Percentiles rank a stretch among this genome's conserved stretches.
These are phyloP conservation scores for Colletotrichum sp. DNA, from an alignment of 2,329 filamentous ascomycete genomes.

Conservation along the genomic window DNA sequence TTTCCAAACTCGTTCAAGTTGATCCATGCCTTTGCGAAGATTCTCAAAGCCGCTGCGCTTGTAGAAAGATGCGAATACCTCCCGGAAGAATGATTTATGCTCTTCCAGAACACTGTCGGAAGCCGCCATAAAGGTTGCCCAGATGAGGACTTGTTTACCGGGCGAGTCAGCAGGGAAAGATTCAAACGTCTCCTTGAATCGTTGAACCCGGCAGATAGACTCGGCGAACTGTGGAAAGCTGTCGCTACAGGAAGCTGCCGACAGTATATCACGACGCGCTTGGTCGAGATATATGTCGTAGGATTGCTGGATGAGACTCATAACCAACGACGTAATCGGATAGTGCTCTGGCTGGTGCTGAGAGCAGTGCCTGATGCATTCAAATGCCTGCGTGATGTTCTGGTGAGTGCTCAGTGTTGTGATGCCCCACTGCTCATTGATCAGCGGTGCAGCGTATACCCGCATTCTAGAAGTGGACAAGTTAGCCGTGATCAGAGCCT, in stretches of 20 bases:
- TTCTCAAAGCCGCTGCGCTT: conserved; percentile 29
- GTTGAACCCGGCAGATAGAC: conserved; percentile 26
- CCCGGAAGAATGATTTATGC: conserved; percentile 29
- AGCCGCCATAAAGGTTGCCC: conserved; percentile 30
- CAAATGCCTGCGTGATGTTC: neutral
- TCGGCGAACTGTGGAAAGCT: neutral
- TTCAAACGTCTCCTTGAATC: conserved; percentile 27
- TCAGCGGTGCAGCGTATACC: neutral
- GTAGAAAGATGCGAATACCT: conserved; percentile 20
- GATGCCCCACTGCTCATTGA: neutral
- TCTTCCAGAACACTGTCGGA: conserved; percentile 29
- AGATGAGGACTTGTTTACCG: conserved; percentile 28
- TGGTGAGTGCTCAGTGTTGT: neutral
- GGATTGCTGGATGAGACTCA: conserved; percentile 20
- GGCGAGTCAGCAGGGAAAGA: conserved; percentile 25
- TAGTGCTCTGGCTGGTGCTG: neutral
- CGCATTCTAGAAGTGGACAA: neutral
- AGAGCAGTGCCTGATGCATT: neutral
- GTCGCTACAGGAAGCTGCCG: neutral
- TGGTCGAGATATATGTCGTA: neutral
- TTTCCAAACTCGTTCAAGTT: conserved; percentile 27
- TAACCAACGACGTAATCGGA: neutral
- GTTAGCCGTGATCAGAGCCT: neutral
- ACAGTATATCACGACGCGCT: neutral
- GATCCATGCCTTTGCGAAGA: conserved; percentile 26